Evolutionary conservation across 768 basidiomycete species (phyloP), one percentile per base, ranked within the genome.

Genomic region (Lentinula sp.): DNA sequence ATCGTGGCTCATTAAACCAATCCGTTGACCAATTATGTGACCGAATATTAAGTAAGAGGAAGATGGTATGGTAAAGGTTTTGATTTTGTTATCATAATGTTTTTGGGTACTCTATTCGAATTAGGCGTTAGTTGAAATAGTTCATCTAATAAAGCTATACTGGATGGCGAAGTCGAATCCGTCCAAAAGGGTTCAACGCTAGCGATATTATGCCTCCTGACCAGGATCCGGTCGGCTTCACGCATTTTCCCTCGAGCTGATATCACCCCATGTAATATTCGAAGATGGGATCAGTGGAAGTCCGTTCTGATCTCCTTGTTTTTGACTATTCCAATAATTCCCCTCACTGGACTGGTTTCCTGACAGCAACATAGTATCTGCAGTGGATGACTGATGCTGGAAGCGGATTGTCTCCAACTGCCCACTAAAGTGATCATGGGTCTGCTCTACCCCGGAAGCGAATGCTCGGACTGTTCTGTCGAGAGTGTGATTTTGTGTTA

Each of bases 401-500:
- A 54, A 54, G n/a, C 37, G 53, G 9, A 54, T 54, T 18, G 35
- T 39, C 1, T 41, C 53, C 18, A 54, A 13, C 20, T 54, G 53
- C 37, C 53, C n/a, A 13, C 35, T 54, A 36, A 4, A 12, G n/a
- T 54, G 53, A 37, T 18, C 20, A 6, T 12, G 10, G 20, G 35
- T n/a, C 37, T 36, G 33, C 33, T 54, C 53, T 6, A 41, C 33
- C 16, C 53, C 53, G 12, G 53, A 54, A 41, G 53, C 35, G 28
- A 39, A 54, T n/a, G 36, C 53, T 39, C 53, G 35, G 36, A 48
- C 46, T 2, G 58, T 59, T 50, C 45, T 18, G 8, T 49, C 43
- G n/a, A 59, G 57, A n/a, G 57, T 43, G 15, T 59, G 41, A n/a
- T 59, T n/a, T 23, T 54, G 36, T 20, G 59, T 56, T 18, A 62